Evolutionary conservation across 179 eudicot species (phyloP).

Genomic region (Beta macrorhiza): DNA sequence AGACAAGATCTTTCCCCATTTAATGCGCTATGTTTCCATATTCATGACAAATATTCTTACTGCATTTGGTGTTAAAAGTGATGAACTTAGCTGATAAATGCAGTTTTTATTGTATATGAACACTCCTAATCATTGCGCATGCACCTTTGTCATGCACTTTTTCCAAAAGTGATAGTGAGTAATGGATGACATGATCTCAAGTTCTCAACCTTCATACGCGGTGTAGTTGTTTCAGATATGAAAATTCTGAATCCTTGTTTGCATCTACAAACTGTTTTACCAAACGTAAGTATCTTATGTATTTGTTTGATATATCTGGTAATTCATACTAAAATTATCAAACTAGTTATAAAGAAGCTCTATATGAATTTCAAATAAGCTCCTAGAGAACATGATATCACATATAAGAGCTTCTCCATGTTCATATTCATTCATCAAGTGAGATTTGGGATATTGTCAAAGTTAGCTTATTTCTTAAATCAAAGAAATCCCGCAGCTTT

Average conservation of each 20-base stretch:
- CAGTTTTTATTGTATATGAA: neutral
- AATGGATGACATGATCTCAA: neutral
- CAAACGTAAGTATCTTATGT: neutral
- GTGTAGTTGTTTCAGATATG: neutral
- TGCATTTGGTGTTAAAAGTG: neutral
- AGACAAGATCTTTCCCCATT: constrained; percentile 12
- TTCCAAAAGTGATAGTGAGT: neutral
- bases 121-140: neutral
- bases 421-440: neutral
- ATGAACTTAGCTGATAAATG: neutral
- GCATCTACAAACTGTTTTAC: neutral
- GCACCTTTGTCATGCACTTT: neutral
- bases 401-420: neutral
- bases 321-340: neutral
- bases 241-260: neutral
- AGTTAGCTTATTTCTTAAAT: neutral
- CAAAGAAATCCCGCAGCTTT: neutral
- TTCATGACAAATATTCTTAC: constrained; percentile 6
- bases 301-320: neutral
- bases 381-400: neutral
- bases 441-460: neutral
- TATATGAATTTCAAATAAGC: neutral
- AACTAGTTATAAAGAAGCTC: neutral
- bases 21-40: neutral
- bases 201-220: neutral